A percentile compares a stretch with the other conserved stretches of the same genome.
These are phyloP conservation scores for Tuber umbilicatum DNA, from an alignment of 495 filamentous ascomycete species.

Conservation along the genomic window DNA sequence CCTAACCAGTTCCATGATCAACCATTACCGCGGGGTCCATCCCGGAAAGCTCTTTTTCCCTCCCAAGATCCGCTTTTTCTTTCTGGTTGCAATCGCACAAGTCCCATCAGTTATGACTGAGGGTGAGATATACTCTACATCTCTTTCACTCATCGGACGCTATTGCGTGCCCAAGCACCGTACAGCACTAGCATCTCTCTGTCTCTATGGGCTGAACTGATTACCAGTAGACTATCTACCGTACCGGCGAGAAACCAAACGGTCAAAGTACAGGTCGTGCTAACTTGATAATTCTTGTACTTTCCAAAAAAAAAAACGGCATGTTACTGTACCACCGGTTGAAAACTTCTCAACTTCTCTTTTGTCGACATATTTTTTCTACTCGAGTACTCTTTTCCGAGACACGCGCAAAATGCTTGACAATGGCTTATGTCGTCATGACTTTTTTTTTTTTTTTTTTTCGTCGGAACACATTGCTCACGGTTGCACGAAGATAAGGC, in stretches of 20 bases:
- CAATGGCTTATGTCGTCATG: neutral
- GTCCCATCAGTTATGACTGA: neutral
- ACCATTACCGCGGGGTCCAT: conserved; percentile 14
- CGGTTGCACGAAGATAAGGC: neutral
- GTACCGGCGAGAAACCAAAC: neutral
- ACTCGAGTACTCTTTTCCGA: neutral
- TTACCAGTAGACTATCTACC: neutral
- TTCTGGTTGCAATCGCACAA: neutral
- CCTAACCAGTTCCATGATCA: neutral
- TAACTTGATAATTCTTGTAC: neutral
- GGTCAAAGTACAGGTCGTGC: neutral
- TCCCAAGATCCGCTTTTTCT: neutral
- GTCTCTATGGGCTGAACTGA: neutral
- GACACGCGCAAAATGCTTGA: neutral
- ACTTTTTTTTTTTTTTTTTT: neutral
- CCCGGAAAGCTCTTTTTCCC: neutral
- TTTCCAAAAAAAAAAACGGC: neutral
- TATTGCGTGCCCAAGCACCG: neutral
- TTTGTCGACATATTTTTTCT: neutral
- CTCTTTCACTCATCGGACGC: neutral
- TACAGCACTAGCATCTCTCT: neutral
- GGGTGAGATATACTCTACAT: neutral
- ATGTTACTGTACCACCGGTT: neutral
- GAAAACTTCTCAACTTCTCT: neutral
- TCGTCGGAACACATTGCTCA: neutral